Base-by-base conservation (phyloP, 1,284 basidiomycete species). In the Trametes polyzona region DNA sequence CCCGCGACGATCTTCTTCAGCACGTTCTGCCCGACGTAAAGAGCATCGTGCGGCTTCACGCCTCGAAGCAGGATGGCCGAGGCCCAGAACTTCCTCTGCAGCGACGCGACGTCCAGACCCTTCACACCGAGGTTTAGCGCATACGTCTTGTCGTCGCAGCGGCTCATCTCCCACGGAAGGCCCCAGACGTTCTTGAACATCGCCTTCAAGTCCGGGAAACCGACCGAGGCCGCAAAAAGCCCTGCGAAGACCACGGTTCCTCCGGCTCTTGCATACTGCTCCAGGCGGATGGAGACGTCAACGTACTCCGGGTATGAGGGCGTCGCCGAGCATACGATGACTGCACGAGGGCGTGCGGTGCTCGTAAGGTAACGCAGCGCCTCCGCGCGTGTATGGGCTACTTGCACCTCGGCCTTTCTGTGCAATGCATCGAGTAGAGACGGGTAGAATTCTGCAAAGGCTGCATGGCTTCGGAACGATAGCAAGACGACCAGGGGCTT, bases 91-190 rank as follows among this genome's bases (percentile, higher is more conserved):
- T 49, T 35, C 17, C 42, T 37, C 17, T 27, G 10, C 7, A 61
- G 52, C 6, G 4, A 12, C 11, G 19, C 35, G 24, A 27, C 2
- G 24, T 55, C 26, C 11, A 63, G 21, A 7, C 54, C 47, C 7
- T 65, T 59, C 47, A 71, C 71, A 14, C 4, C 16, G 2, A 11
- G 10, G 29, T 61, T 61, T 35, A 61, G 36, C 14, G 35, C 17
- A 44, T 51, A 52, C 0, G 23, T 39, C 9, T 33, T 30, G 12
- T 46, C 24, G 24, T 26, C 10, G 32, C 50, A 58, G 9, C 16
- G 4, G 30, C 48, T 43, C 2, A 30, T 16, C 10, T 27, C 33
- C 64, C 64, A 65, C 0, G 61, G 61, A 24, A 65, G n/a, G 6
- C 27, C 33, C 55, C 52, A 61, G 4, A 27, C 37, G 12, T 16